phyloP scores from a whole-genome alignment of 371 early-diverging fungal genomes.

The Apophysomyces ossiformis region DNA sequence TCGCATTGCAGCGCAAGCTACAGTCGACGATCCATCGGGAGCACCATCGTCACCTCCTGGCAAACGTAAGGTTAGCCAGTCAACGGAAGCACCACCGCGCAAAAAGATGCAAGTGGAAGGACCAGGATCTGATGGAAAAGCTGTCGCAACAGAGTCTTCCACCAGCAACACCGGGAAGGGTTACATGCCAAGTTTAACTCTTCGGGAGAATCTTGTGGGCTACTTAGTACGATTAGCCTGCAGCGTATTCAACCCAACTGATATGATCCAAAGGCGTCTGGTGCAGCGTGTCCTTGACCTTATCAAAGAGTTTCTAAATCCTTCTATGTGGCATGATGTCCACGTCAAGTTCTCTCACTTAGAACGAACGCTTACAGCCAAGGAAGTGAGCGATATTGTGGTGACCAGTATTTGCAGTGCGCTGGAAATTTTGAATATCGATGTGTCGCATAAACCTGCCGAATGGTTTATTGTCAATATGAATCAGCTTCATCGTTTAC shows the following conservation, averaged over 20 bases:
- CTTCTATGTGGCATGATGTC: slow-evolving; percentile 67
- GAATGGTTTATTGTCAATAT: slow-evolving; percentile 76
- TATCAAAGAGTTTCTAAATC: slow-evolving; percentile 62
- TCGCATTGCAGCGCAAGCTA: slow-evolving; percentile 41
- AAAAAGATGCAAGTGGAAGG: slow-evolving; percentile 41
- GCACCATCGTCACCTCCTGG: slow-evolving; percentile 24
- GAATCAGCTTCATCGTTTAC: slow-evolving; percentile 62
- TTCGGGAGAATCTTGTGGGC: slow-evolving; percentile 71
- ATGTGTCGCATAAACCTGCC: slow-evolving; percentile 61
- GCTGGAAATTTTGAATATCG: slow-evolving; percentile 70
- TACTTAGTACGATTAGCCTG: slow-evolving; percentile 79
- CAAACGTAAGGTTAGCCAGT: slow-evolving; percentile 17
- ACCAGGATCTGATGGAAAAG: slow-evolving; percentile 29
- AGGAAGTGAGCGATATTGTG: slow-evolving; percentile 45
- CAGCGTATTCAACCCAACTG: slow-evolving; percentile 59
- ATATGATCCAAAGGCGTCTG: slow-evolving; percentile 52
- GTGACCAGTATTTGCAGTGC: slow-evolving; percentile 63
- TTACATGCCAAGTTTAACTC: slow-evolving; percentile 56
- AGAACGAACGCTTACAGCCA: slow-evolving; percentile 49
- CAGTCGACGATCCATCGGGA: slow-evolving; percentile 21
- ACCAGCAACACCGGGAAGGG: slow-evolving; percentile 24
- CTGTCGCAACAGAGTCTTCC: slow-evolving; percentile 18
- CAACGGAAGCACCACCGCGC: slow-evolving; percentile 22
- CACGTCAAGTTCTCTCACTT: slow-evolving; percentile 57
- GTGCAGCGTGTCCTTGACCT: slow-evolving; percentile 67